Percentiles rank a stretch among this genome's conserved stretches.
phyloP scores from a whole-genome alignment of 129 eudicot species.

The sunflower (Helianthus annuus) region DNA sequence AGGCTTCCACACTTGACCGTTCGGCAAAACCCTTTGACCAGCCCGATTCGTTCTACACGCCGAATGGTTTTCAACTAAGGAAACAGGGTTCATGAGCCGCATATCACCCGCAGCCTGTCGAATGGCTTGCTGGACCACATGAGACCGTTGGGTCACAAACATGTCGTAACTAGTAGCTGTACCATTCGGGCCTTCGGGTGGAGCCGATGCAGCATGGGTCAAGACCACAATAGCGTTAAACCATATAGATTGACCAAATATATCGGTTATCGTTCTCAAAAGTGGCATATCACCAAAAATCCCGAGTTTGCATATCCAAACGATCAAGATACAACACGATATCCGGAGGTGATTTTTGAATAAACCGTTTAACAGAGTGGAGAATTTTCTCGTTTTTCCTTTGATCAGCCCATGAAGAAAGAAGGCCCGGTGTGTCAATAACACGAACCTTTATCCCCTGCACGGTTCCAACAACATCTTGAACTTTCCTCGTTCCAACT shows the following conservation, averaged over 20 bases:
- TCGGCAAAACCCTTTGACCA: slow-evolving; percentile 96
- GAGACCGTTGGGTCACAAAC: slow-evolving; percentile 98
- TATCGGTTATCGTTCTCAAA: slow-evolving; percentile 79
- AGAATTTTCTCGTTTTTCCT: slow-evolving; percentile 81
- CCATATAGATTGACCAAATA: slow-evolving; percentile 97
- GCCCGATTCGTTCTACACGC: slow-evolving; percentile 91
- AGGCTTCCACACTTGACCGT: slow-evolving; percentile 99
- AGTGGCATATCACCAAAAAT: slow-evolving; percentile 93
- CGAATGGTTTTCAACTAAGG: slow-evolving; percentile 94
- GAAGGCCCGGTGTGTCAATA: slow-evolving; percentile 92
- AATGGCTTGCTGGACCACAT: slow-evolving; percentile 92
- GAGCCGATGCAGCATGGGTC: slow-evolving; percentile 99
- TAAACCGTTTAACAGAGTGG: slow-evolving; percentile 72
- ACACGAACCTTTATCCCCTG: slow-evolving; percentile 96
- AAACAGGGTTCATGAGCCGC: slow-evolving; percentile 98
- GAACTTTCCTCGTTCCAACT: slow-evolving; percentile 85
- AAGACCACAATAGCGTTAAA: slow-evolving; percentile 95
- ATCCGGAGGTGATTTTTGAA: slow-evolving; percentile 92
- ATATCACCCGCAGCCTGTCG: slow-evolving; percentile 99
- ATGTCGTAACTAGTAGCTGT: slow-evolving; percentile 86
- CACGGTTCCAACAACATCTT: slow-evolving; percentile 95
- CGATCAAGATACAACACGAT: slow-evolving; percentile 93
- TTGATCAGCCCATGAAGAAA: slow-evolving; percentile 92
- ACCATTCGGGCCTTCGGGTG: slow-evolving; percentile 99
- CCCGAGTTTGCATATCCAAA: slow-evolving; percentile 90